These are phyloP conservation scores for Dillenia turbinata DNA, from an alignment of 164 flowering plant genomes.

Conservation along the genomic window DNA sequence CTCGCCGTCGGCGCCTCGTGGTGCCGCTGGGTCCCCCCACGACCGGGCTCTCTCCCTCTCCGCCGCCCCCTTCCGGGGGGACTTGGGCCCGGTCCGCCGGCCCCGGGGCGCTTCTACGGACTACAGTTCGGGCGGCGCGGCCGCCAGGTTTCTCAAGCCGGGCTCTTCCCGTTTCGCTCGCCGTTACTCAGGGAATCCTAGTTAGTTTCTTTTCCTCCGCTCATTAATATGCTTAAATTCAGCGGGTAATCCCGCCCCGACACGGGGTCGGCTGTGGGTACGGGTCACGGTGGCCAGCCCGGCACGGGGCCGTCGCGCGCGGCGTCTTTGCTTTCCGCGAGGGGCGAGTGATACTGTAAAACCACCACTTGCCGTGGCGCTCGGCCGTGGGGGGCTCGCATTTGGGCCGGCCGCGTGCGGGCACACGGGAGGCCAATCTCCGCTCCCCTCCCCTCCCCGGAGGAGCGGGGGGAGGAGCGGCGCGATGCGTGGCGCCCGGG, in stretches of 20 bases:
- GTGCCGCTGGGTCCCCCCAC: not conserved
- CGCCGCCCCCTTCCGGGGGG: slow-evolving; percentile 10
- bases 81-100: slow-evolving; percentile 5
- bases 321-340: not conserved
- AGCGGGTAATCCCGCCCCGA: slow-evolving; percentile 2
- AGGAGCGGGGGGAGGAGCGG: not conserved
- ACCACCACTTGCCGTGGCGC: not conserved
- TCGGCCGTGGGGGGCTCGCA: not conserved
- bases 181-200: slow-evolving; percentile 12
- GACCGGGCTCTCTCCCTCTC: slow-evolving; percentile 14
- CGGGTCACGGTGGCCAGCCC: no score
- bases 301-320: not conserved
- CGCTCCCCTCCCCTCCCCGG: not conserved
- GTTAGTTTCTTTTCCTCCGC: slow-evolving; percentile 12
- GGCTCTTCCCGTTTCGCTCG: slow-evolving; percentile 10
- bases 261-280: not conserved
- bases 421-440: not conserved
- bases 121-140: slow-evolving; percentile 6
- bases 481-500: no score
- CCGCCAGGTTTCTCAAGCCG: slow-evolving; percentile 10
- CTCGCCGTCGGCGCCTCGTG: slow-evolving; percentile 21
- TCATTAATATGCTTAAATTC: slow-evolving; percentile 10
- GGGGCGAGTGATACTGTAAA: not conserved
- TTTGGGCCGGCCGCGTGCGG: not conserved
- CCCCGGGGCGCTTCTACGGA: slow-evolving; percentile 8